Conservation (phyloP, 2,329 filamentous ascomycete genomes). For the Xylariomycetidae sp. region DNA sequence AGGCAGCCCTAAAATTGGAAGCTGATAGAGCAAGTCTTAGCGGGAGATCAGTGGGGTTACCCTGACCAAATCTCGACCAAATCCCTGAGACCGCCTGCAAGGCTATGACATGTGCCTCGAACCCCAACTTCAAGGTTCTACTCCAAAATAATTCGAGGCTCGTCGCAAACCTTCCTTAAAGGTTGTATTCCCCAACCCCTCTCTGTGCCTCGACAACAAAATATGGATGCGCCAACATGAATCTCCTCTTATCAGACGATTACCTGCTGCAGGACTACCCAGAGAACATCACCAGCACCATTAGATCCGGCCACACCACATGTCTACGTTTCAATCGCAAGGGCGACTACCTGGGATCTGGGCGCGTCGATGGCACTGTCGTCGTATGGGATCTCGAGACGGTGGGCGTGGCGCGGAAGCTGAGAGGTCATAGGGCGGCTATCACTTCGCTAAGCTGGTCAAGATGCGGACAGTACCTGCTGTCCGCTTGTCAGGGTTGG, state of each 20-base stretch:
- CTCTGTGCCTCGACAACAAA: too few species aligned
- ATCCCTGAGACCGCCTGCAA: too few species aligned
- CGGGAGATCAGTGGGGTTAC: too few species aligned
- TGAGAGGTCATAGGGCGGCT: conserved; percentile 87
- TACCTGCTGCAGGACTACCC: conserved; percentile 76
- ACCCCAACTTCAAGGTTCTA: too few species aligned
- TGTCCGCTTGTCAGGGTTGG: conserved; percentile 94
- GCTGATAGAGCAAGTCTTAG: too few species aligned
- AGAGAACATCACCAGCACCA: conserved; percentile 80
- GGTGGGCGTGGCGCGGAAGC: conserved; percentile 89
- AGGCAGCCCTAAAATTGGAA: too few species aligned
- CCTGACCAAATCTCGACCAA: too few species aligned
- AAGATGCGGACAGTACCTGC: conserved; percentile 79
- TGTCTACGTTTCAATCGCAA: conserved; percentile 84
- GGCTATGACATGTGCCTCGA: too few species aligned
- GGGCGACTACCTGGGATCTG: conserved; percentile 91
- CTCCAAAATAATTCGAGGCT: too few species aligned
- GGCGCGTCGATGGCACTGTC: conserved; percentile 88
- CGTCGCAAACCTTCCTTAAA: too few species aligned
- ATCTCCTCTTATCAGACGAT: conserved; percentile 57
- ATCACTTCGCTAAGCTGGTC: conserved; percentile 97
- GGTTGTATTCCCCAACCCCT: too few species aligned
- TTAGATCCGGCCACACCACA: conserved; percentile 66
- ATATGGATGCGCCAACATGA: conserved; percentile 39
- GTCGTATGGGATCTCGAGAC: conserved; percentile 98